Evolutionary conservation across 805 yeast genomes (phyloP), one percentile per base, ranked within the genome.

Genomic region (Wickerhamomyces subpelliculosus): DNA sequence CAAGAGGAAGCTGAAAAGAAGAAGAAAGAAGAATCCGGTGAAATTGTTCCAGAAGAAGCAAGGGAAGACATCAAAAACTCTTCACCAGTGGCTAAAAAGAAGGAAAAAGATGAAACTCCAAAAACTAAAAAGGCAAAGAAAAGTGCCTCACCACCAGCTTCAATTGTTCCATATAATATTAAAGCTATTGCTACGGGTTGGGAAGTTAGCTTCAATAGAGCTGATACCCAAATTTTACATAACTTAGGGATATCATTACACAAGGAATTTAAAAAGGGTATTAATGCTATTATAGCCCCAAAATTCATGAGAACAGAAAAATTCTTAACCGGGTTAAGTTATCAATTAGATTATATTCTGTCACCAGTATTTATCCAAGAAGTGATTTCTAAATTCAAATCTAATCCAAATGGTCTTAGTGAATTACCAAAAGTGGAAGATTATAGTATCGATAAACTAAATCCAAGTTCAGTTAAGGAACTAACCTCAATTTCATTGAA

Each of bases 281-380:
- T 64, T 1, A 73, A 76, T 49, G 59, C 75, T 0, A 60, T 84
- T 10, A 74, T 89, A 10, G 89, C 97, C 0, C 96, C 97, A 1
- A 77, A 77, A 43, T 68, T 83, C n/a, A 55, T 84, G 49, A 67
- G 97, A 46, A 90, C 97, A 0, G 95, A 84, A 41, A 93, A 90
- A 60, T 89, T 90, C 51, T 67, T 90, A 38, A 72, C 73, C 31
- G 77, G 88, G 17, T 61, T 88, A 36, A 75, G 87, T 37, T 66
- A 66, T 30, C 77, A 68, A 34, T 42, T 67, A 9, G 58, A 62
- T n/a, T 60, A 65, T 38, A 72, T 79, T 4, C 47, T 84, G 1
- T 72, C 75, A 24, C 85, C 88, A 0, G 52, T 60, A 4, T 80
- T 77, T 42, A 41, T 80, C 2, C 60, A 59, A 2, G 75, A 73